A percentile compares a stretch with the other conserved stretches of the same genome.
phyloP scores from a whole-genome alignment of 192 early-diverging fungal genomes.

The Linnemannia schmuckeri region DNA sequence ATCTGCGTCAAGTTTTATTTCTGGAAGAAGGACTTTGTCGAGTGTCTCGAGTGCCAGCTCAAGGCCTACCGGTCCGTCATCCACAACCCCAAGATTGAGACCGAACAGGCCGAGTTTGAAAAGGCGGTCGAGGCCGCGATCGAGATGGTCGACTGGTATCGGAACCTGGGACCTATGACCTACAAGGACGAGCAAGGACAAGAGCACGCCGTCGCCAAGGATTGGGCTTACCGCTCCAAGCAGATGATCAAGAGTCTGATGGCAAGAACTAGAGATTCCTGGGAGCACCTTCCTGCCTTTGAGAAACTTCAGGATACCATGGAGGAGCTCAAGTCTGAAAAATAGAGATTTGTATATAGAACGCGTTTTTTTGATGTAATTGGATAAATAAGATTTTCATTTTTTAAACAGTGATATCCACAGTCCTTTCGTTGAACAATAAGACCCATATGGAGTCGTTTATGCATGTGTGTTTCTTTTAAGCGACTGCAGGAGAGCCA shows the following conservation, averaged over 20 bases:
- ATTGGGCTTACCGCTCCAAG: slow-evolving; percentile 92
- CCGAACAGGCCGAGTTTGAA: slow-evolving; percentile 79
- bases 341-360: slow-evolving; percentile 27
- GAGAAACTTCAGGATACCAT: slow-evolving; percentile 74
- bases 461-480: background rate
- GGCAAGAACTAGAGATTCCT: slow-evolving; percentile 81
- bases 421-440: background rate
- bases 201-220: slow-evolving; percentile 77
- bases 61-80: slow-evolving; percentile 89
- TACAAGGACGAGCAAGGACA: slow-evolving; percentile 54
- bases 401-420: background rate
- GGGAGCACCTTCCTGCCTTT: slow-evolving; percentile 74
- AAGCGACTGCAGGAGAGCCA: slow-evolving; percentile 44
- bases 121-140: slow-evolving; percentile 77
- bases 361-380: background rate
- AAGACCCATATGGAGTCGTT: no score
- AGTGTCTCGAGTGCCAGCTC: slow-evolving; percentile 83
- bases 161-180: slow-evolving; percentile 76
- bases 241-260: slow-evolving; percentile 87
- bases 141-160: slow-evolving; percentile 84
- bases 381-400: background rate
- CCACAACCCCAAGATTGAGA: slow-evolving; percentile 80
- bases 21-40: slow-evolving; percentile 70
- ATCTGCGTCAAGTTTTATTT: slow-evolving; percentile 83
- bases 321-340: slow-evolving; percentile 67